Evolutionary conservation across 2,329 filamentous ascomycete species (phyloP).

Genomic region (Colletotrichum coccodes): DNA sequence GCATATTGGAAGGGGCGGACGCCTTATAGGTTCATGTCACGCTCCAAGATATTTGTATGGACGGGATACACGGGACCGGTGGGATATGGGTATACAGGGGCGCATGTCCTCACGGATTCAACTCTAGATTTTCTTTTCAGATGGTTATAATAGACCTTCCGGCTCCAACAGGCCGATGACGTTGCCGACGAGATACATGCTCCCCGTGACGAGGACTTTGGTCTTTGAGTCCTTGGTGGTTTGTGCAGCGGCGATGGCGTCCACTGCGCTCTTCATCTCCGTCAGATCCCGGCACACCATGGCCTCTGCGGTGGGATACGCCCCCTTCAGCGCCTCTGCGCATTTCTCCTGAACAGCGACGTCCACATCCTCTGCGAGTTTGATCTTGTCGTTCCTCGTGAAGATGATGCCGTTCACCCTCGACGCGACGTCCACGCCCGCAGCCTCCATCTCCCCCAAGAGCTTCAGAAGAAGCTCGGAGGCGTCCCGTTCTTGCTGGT

Average conservation of each 20-base stretch:
- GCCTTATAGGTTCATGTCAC: conserved; percentile 8
- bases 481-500: conserved; percentile 76
- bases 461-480: conserved; percentile 64
- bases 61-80: not conserved
- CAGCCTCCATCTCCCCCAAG: conserved; percentile 41
- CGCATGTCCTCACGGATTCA: conserved; percentile 21
- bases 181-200: conserved; percentile 70
- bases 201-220: conserved; percentile 66
- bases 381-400: conserved; percentile 34
- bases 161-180: conserved; percentile 59
- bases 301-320: conserved; percentile 58
- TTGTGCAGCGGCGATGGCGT: conserved; percentile 56
- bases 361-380: conserved; percentile 53
- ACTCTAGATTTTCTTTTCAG: not conserved
- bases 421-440: conserved; percentile 27
- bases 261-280: conserved; percentile 60
- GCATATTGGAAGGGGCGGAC: conserved; percentile 25
- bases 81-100: conserved; percentile 41
- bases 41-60: no score
- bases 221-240: conserved; percentile 44
- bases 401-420: conserved; percentile 81
- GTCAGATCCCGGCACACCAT: conserved; percentile 39
- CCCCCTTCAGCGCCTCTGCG: conserved; percentile 57
- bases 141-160: conserved; percentile 8
- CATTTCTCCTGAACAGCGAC: conserved; percentile 62